Evolutionary conservation across 2,329 filamentous ascomycete genomes (phyloP).

Genomic region (Chaetoscypha palmicola): DNA sequence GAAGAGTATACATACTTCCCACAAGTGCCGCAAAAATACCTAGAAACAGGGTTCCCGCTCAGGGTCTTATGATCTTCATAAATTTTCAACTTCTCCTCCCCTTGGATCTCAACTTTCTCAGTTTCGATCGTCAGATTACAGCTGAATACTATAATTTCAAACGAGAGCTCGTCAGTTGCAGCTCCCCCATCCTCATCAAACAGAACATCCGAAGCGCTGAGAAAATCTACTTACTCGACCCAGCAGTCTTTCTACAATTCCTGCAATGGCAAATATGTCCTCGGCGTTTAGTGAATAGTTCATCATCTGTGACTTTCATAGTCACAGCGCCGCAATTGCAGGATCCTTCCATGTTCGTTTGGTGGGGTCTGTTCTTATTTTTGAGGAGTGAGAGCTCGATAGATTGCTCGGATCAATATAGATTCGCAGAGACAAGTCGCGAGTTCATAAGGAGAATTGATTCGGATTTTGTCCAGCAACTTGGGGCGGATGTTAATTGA

Average conservation of each 20-base stretch:
- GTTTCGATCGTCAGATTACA: constrained; percentile 29
- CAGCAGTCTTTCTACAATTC: constrained; percentile 44
- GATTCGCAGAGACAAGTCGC: no score
- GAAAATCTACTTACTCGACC: constrained; percentile 25
- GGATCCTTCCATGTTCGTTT: constrained; percentile 28
- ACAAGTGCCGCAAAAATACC: constrained; percentile 40
- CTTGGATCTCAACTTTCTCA: constrained; percentile 35
- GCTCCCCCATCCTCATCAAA: no score
- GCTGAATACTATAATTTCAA: constrained; percentile 17
- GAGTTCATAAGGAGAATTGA: no score
- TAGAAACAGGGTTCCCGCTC: constrained; percentile 39
- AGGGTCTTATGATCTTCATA: constrained; percentile 39
- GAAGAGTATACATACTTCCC: constrained; percentile 34
- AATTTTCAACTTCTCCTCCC: constrained; percentile 37
- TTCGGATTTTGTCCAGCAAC: no score
- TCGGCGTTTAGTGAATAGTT: constrained; percentile 38
- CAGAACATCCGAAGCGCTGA: no score
- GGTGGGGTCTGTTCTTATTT: no score
- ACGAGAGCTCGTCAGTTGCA: no score
- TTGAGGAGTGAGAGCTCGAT: no score
- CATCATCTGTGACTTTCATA: constrained; percentile 41
- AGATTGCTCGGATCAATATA: no score
- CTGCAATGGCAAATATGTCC: constrained; percentile 44
- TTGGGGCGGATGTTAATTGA: no score
- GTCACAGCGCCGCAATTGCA: constrained; percentile 42